Conservation (phyloP, 768 basidiomycete species). For the Mrakia frigida region DNA sequence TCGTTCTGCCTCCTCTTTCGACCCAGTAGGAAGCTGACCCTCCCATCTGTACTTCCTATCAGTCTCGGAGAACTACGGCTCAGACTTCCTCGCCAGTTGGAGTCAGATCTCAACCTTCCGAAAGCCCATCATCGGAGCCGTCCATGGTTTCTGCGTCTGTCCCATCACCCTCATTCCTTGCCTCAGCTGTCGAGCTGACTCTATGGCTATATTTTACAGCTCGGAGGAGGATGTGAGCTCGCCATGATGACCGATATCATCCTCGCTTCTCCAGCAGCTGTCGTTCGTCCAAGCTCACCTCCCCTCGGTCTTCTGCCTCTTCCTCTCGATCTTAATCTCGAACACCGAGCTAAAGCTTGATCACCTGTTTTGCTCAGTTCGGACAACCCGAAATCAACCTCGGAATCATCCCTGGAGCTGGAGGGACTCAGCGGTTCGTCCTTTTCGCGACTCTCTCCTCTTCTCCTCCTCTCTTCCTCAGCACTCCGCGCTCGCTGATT, state of each 20-base stretch:
- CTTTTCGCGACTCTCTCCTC: background rate
- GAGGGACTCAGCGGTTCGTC: slow-evolving; percentile 31
- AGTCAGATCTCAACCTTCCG: slow-evolving; percentile 61
- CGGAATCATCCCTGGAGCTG: slow-evolving; percentile 34
- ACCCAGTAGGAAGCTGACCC: background rate
- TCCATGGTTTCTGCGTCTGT: slow-evolving; percentile 79
- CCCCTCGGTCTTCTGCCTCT: background rate
- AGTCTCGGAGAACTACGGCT: slow-evolving; percentile 83
- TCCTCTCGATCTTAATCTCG: background rate
- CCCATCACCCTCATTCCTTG: background rate
- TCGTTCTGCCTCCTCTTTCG: slow-evolving; percentile 38
- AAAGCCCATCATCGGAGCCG: slow-evolving; percentile 94
- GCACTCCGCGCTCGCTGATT: background rate
- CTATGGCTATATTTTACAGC: slow-evolving; percentile 49
- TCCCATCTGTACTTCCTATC: slow-evolving; percentile 9
- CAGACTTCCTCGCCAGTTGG: slow-evolving; percentile 80
- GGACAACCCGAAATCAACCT: slow-evolving; percentile 91
- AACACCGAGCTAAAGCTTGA: background rate
- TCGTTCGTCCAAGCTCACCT: slow-evolving; percentile 8
- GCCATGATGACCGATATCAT: slow-evolving; percentile 93
- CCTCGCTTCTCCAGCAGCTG: slow-evolving; percentile 79
- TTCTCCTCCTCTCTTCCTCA: background rate
- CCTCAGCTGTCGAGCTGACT: background rate
- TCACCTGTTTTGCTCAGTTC: slow-evolving; percentile 50
- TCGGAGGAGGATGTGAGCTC: slow-evolving; percentile 94